Evolutionary conservation across 441 rosid species (phyloP), one percentile per base, ranked within the genome.

Genomic region (Gossypium laxum): DNA sequence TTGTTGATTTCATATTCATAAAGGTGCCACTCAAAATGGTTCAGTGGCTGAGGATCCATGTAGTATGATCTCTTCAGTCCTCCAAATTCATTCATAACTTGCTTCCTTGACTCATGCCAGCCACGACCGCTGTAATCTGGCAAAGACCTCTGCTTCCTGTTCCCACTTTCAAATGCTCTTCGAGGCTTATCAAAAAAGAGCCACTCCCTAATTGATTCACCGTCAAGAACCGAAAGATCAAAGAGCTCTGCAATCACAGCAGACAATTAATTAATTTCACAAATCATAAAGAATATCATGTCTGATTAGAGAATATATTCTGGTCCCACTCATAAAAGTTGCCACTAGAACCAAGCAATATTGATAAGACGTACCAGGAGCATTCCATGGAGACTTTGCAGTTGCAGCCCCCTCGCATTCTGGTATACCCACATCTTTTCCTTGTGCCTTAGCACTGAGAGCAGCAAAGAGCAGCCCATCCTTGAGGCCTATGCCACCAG

Each of bases 341-440:
- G 55, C 45, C 70, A 30, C 30, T 1, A 70, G 68, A 66, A 21
- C 66, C 21, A 51, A 57, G 66, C 67, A 70, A 5, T 3, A 50
- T 48, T 4, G 57, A 63, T 63, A 28, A 48, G 28, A 67, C 82
- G 61, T 76, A 92, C 99, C 99, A 18, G 99, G 94, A 54, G 99
- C 99, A 82, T 94, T 94, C 99, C 98, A 94, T 41, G 99, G 99
- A 69, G 98, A 94, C 75, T 94, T 94, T 1, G 98, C 87, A 77
- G 99, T 92, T 30, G 99, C 99, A 82, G 99, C 99, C 75, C 99
- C 99, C 78, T 90, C 96, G 26, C 99, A 94, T 79, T 94, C 97
- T 0, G 98, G 99, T 57, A 94, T 86, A 59, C 98, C 98, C 1
- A 90, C 98, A 77, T 86, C 92, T 85, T 89, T 90, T 69, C 92